Evolutionary conservation across 2,329 filamentous ascomycete species (phyloP).

Genomic region (Clarireedia hainanense): DNA sequence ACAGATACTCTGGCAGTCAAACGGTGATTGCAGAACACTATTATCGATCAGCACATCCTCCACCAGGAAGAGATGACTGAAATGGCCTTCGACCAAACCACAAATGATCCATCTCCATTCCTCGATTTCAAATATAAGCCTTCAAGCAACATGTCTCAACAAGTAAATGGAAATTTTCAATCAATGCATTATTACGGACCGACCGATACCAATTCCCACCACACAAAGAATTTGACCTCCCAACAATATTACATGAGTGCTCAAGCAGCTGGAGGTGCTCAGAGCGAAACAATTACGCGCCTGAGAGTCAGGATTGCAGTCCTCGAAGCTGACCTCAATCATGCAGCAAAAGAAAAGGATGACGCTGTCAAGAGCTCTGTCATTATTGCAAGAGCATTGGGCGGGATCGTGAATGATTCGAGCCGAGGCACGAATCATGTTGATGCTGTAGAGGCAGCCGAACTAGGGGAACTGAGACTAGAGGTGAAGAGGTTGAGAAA

Average conservation of each 20-base stretch:
- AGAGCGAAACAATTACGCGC: slow-evolving; percentile 6
- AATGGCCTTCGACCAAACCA: background rate
- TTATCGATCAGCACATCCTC: background rate
- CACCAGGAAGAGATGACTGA: background rate
- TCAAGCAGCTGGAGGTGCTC: background rate
- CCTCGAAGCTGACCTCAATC: slow-evolving; percentile 19
- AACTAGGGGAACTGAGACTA: slow-evolving; percentile 10
- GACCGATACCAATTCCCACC: slow-evolving; percentile 36
- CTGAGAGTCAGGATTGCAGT: slow-evolving; percentile 18
- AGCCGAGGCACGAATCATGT: background rate
- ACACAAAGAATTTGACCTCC: slow-evolving; percentile 66
- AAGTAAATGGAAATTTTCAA: background rate
- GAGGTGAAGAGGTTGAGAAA: slow-evolving; percentile 17
- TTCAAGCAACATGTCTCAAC: background rate
- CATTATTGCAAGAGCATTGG: slow-evolving; percentile 10
- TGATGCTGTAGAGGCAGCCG: background rate
- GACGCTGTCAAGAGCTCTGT: slow-evolving; percentile 11
- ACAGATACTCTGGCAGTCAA: background rate
- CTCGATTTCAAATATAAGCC: background rate
- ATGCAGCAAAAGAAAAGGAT: slow-evolving; percentile 16
- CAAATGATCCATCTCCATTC: background rate
- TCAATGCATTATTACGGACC: background rate
- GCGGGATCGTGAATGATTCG: background rate
- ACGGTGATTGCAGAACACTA: background rate
- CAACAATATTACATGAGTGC: slow-evolving; percentile 64